A percentile compares a stretch with the other conserved stretches of the same genome.
Evolutionary conservation across 192 early-diverging fungal genomes (phyloP).

Genomic region (Funneliformis mosseae): DNA sequence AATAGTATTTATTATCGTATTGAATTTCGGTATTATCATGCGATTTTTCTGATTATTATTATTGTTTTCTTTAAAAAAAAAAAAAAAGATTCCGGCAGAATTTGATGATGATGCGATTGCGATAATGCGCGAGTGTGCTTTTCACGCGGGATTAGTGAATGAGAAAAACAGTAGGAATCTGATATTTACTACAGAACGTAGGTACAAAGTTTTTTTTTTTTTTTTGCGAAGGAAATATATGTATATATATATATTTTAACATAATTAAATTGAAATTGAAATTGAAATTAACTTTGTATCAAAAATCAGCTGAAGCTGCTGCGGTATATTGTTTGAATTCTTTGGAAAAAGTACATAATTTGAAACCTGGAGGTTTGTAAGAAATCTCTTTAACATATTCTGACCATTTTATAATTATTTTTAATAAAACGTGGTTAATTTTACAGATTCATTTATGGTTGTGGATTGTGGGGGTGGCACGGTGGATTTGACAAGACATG

Average conservation of each 20-base stretch:
- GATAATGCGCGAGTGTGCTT: constrained; percentile 17
- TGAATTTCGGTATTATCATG: neutral
- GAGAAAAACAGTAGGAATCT: neutral
- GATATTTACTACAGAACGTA: neutral
- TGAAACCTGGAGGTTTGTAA: neutral
- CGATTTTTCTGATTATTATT: neutral
- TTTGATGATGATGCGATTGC: neutral
- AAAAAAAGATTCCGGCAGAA: neutral
- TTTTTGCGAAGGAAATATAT: neutral
- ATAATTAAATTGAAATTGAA: neutral
- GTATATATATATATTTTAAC: neutral
- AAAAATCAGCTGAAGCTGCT: neutral
- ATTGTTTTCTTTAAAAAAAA: too few relatives aligned
- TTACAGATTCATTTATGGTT: neutral
- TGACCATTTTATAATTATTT: neutral
- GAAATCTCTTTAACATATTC: neutral
- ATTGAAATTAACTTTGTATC: too few relatives aligned
- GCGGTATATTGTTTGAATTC: neutral
- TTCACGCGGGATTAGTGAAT: neutral
- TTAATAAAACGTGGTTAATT: neutral
- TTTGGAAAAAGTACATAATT: neutral
- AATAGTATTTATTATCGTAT: neutral
- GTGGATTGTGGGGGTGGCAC: neutral
- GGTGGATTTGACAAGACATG: neutral
- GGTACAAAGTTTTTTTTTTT: neutral